Evolutionary conservation across 805 yeast genomes (phyloP), one percentile per base, ranked within the genome.

Genomic region (Scheffersomyces stipitis): DNA sequence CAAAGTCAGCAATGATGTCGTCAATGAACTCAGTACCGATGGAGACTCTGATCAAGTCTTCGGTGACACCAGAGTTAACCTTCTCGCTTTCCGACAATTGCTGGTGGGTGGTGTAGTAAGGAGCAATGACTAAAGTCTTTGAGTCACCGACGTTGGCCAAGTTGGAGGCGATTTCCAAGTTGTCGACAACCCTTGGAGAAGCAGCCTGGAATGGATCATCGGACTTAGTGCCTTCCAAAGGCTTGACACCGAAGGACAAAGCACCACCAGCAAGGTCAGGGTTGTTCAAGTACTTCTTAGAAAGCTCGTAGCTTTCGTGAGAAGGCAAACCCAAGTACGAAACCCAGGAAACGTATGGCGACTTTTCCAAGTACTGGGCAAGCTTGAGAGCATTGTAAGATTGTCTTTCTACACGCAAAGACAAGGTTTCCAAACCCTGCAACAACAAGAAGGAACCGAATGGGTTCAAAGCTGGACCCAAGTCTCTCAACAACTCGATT

Each of bases 121-220:
- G 99, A 37, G 96, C 90, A 63, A 91, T 91, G 40, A 91, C 95
- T 59, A 91, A 76, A 30, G 98, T 87, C 72, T 91, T 93, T 34
- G 91, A 82, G 58, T 91, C 99, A 59, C 99, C 99, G 41, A 91
- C 97, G 56, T 91, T 91, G 33, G 99, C 98, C 59, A 93, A 79
- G 70, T 89, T 86, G 22, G 96, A 83, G 38, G 96, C 95, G 40
- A 93, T 66, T 64, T 87, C 78, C 64, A 93, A 78, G 51, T 67
- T 69, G 64, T 90, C 96, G 42, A 87, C 96, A 42, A 89, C 87
- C 51, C 73, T 76, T 37, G 91, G 90, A 51, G 95, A 88, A 28
- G 90, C 78, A 47, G 81, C 84, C 51, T 78, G 60, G 70, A 85
- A 86, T 45, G 80, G 83, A 48, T 77, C 78, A 26, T 69, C 77